A percentile compares a stretch with the other conserved stretches of the same genome.
These are phyloP conservation scores for Flaveria sonorensis DNA, from an alignment of 129 eudicot genomes.

Conservation along the genomic window DNA sequence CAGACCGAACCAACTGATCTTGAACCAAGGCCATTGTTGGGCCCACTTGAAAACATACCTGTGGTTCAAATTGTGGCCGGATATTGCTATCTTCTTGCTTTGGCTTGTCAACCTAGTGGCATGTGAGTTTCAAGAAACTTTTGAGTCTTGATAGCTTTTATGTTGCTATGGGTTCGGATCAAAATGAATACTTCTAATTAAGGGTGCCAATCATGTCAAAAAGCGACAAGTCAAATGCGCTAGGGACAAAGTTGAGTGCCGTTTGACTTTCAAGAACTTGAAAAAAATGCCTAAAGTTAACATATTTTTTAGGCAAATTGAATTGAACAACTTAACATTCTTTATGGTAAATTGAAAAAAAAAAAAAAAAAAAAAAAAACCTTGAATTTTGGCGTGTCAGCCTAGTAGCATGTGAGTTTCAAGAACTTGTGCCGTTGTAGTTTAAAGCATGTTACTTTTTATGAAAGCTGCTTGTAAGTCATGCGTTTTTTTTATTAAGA, in stretches of 20 bases:
- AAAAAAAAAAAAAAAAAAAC: not conserved
- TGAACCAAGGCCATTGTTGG: constrained; percentile 80
- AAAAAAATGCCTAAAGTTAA: not conserved
- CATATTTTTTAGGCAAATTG: not conserved
- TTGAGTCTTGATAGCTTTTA: not conserved
- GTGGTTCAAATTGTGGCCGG: constrained; percentile 99
- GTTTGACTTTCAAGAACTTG: not conserved
- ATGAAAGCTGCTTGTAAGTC: not conserved
- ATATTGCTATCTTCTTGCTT: constrained; percentile 89
- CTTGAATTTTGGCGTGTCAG: not conserved
- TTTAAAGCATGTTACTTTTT: not conserved
- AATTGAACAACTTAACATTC: not conserved
- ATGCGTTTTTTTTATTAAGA: not conserved
- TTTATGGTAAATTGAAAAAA: not conserved
- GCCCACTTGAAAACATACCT: constrained; percentile 76
- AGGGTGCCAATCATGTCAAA: not conserved
- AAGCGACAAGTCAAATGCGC: too few relatives aligned
- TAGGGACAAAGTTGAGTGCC: not conserved
- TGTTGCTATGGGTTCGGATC: not conserved
- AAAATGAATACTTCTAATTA: not conserved
- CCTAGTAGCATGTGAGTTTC: not conserved
- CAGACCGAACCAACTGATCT: constrained; percentile 80
- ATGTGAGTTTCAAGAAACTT: constrained; percentile 55
- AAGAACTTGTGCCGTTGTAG: not conserved
- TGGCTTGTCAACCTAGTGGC: constrained; percentile 88